Evolutionary conservation across 768 basidiomycete genomes (phyloP).

Genomic region (Saitozyma podzolica): DNA sequence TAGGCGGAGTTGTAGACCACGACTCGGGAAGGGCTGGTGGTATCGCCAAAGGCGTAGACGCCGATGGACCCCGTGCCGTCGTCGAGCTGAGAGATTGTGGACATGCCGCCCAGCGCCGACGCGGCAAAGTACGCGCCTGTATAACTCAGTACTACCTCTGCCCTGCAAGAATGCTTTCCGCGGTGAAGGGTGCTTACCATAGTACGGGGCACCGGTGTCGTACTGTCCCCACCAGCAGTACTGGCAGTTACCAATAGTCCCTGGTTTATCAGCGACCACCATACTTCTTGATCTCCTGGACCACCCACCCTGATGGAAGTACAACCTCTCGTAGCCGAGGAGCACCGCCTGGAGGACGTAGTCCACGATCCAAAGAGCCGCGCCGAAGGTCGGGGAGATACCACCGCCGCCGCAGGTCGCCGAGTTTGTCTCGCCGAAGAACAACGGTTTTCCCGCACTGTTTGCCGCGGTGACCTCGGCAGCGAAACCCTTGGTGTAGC

Average conservation of each 20-base stretch:
- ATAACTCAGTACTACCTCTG: not conserved
- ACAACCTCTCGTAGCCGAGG: slow-evolving; percentile 53
- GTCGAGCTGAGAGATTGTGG: slow-evolving; percentile 52
- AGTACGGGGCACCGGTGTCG: slow-evolving; percentile 53
- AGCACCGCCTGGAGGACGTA: slow-evolving; percentile 55
- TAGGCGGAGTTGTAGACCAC: slow-evolving; percentile 54
- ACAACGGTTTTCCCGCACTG: slow-evolving; percentile 51
- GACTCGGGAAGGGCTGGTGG: slow-evolving; percentile 43
- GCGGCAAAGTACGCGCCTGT: slow-evolving; percentile 53
- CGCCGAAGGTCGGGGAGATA: slow-evolving; percentile 56
- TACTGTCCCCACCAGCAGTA: slow-evolving; percentile 56
- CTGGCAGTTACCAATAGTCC: slow-evolving; percentile 55
- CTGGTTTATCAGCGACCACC: slow-evolving; percentile 8
- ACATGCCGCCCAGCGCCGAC: slow-evolving; percentile 52
- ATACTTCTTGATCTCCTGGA: too few relatives aligned
- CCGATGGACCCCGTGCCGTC: slow-evolving; percentile 49
- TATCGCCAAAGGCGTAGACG: slow-evolving; percentile 49
- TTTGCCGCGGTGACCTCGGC: slow-evolving; percentile 52
- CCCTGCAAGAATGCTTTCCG: too few relatives aligned
- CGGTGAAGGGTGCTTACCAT: slow-evolving; percentile 34
- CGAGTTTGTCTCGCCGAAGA: slow-evolving; percentile 56
- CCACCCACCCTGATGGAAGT: slow-evolving; percentile 52
- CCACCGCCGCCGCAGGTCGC: slow-evolving; percentile 57
- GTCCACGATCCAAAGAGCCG: slow-evolving; percentile 56
- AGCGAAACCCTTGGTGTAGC: slow-evolving; percentile 50